These are phyloP conservation scores for Cymbopogon flexuosus DNA, from an alignment of 202 grass and related monocot species.

Conservation along the genomic window DNA sequence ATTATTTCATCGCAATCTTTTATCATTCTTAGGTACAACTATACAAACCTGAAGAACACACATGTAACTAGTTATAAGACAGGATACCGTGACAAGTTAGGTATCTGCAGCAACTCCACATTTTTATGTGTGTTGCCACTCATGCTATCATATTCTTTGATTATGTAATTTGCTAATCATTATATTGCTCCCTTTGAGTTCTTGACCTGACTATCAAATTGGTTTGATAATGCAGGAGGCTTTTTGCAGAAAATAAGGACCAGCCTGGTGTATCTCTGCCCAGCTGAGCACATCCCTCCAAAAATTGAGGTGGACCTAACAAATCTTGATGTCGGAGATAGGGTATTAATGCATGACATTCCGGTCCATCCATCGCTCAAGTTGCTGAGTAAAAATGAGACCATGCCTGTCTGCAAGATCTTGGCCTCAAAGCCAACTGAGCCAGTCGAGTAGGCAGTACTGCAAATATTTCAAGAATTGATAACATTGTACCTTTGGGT, in stretches of 20 bases:
- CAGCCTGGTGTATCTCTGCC: slow-evolving; percentile 65
- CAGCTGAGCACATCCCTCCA: slow-evolving; percentile 79
- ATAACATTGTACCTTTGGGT: slow-evolving; percentile 23
- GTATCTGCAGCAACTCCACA: background rate
- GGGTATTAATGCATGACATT: slow-evolving; percentile 62
- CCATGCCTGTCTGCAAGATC: slow-evolving; percentile 68
- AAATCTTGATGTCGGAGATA: slow-evolving; percentile 87
- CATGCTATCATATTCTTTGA: slow-evolving; percentile 22
- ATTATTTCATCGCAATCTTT: background rate
- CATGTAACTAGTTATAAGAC: background rate
- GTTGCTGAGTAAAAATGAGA: slow-evolving; percentile 68
- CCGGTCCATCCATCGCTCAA: slow-evolving; percentile 54
- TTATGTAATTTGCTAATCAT: background rate
- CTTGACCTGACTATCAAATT: slow-evolving; percentile 30
- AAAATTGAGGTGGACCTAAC: slow-evolving; percentile 90
- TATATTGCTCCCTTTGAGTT: background rate
- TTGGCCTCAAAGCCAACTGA: slow-evolving; percentile 48
- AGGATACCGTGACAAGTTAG: background rate
- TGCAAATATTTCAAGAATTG: slow-evolving; percentile 1
- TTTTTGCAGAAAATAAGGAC: slow-evolving; percentile 81
- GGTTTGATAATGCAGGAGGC: slow-evolving; percentile 50
- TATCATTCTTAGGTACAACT: background rate
- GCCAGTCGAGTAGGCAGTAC: slow-evolving; percentile 27
- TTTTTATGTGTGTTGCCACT: background rate
- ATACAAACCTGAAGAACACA: background rate